A percentile compares a stretch with the other conserved stretches of the same genome.
phyloP scores from a whole-genome alignment of 352 stramenopile species.

The Sclerospora graminicola region DNA sequence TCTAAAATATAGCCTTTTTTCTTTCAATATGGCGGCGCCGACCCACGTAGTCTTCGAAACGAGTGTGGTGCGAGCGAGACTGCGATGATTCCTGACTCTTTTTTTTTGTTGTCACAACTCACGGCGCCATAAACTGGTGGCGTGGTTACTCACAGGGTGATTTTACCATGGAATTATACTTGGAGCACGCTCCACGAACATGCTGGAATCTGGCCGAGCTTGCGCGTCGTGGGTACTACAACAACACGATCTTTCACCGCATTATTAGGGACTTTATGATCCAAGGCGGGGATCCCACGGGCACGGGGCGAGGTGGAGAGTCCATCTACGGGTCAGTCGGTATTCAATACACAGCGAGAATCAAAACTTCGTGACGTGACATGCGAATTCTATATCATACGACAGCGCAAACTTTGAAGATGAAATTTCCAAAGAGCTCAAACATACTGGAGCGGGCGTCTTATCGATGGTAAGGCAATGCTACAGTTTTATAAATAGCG shows the following conservation, averaged over 20 bases:
- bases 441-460: conserved; percentile 90
- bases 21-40: conserved; percentile 23
- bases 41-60: conserved; percentile 83
- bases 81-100: neutral
- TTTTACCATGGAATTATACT: conserved; percentile 92
- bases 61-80: conserved; percentile 35
- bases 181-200: conserved; percentile 85
- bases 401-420: conserved; percentile 89
- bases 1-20: too few species aligned
- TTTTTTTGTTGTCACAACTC: neutral
- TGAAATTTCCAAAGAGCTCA: conserved; percentile 88
- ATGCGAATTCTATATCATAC: too few species aligned
- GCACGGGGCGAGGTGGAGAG: conserved; percentile 87
- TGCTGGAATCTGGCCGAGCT: conserved; percentile 92
- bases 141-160: conserved; percentile 49
- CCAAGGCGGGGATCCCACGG: conserved; percentile 91
- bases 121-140: too few species aligned
- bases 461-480: conserved; percentile 68
- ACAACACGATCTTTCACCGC: conserved; percentile 93
- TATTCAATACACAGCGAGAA: too few species aligned
- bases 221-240: conserved; percentile 89
- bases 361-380: too few species aligned
- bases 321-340: conserved; percentile 85
- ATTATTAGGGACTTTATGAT: conserved; percentile 97
- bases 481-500: neutral